Conservation (phyloP, 2,329 filamentous ascomycete species). For the Hypoxylon rubiginosum region DNA sequence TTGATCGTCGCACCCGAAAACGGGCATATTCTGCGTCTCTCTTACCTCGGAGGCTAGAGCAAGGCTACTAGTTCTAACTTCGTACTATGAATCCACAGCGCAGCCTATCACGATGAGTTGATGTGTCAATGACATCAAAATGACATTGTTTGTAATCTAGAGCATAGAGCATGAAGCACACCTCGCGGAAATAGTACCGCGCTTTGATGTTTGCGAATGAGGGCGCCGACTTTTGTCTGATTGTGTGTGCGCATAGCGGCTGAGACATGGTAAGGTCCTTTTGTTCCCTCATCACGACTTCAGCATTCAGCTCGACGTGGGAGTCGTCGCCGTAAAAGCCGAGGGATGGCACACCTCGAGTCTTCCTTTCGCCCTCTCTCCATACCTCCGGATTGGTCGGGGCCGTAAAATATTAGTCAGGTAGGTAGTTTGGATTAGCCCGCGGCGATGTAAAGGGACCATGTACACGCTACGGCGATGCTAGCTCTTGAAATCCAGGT, state of each 20-base stretch:
- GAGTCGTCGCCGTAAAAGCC: constrained; percentile 20
- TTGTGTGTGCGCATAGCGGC: constrained; percentile 16
- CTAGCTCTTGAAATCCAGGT: constrained; percentile 20
- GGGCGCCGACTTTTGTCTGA: neutral
- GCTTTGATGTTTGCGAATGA: constrained; percentile 21
- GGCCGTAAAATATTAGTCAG: constrained; percentile 15
- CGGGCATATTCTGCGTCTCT: no score
- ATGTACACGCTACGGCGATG: constrained; percentile 26
- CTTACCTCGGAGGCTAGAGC: constrained; percentile 22
- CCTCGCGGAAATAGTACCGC: constrained; percentile 8
- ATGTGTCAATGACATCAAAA: constrained; percentile 40
- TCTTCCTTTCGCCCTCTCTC: neutral
- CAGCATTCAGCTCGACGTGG: constrained; percentile 25
- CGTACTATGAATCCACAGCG: constrained; percentile 24
- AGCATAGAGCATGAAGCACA: constrained; percentile 5
- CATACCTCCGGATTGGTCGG: constrained; percentile 33
- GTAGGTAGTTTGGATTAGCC: constrained; percentile 27
- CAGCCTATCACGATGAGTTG: constrained; percentile 29
- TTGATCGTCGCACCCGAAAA: constrained; percentile 4
- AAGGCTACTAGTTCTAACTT: constrained; percentile 24
- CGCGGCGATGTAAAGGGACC: constrained; percentile 18
- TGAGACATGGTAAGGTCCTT: constrained; percentile 27
- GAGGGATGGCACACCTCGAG: constrained; percentile 20
- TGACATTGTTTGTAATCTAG: constrained; percentile 16
- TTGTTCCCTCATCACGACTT: constrained; percentile 20